Base-by-base conservation (phyloP, 495 filamentous ascomycete genomes). In the Talaromyces borbonicus region DNA sequence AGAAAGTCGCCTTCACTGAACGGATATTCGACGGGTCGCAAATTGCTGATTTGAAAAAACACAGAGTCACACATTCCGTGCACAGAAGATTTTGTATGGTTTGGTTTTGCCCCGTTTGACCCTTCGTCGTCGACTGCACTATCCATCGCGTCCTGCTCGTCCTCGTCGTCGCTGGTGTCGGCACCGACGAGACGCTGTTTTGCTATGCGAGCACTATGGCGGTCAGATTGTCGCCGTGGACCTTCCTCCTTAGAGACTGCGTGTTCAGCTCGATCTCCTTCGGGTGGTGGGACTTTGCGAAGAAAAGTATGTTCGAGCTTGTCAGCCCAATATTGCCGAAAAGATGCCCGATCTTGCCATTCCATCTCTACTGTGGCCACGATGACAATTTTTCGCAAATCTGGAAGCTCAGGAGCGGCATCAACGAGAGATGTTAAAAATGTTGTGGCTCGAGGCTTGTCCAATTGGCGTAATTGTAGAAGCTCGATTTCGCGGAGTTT, bases 31-130 rank as follows among this genome's bases (percentile, higher is more conserved):
- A 67, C 73, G 15, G 83, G 84, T 33, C 87, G 79, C 53, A 84
- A 77, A 58, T 93, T 90, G 56, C 94, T 89, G 42, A 95, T 83
- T 15, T 78, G 68, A 35, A 95, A 73, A 35, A 79, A 75, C n/a
- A 95, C 87, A 26, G 78, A 66, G 19, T 88, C 71, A 60, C 89
- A 95, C 71, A 87, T 71, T 1, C 88, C 86, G 37, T 92, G 88
- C 12, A 81, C 62, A 47, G 71, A 66, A 2, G 60, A 47, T 15
- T 58, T 44, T 11, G 56, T 51, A 19, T 56, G 15, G 7, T 8
- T 31, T 25, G 14, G 18, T 8, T 23, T 25, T 16, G 20, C 12
- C 25, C 16, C 16, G 12, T 32, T 16, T 23, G 42, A 18, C 5
- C 18, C 22, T n/a, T 43, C 27, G 24, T 4, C 15, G 26, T 16